Evolutionary conservation across 1,284 basidiomycete species (phyloP).

Genomic region (Sporisorium graminicola): DNA sequence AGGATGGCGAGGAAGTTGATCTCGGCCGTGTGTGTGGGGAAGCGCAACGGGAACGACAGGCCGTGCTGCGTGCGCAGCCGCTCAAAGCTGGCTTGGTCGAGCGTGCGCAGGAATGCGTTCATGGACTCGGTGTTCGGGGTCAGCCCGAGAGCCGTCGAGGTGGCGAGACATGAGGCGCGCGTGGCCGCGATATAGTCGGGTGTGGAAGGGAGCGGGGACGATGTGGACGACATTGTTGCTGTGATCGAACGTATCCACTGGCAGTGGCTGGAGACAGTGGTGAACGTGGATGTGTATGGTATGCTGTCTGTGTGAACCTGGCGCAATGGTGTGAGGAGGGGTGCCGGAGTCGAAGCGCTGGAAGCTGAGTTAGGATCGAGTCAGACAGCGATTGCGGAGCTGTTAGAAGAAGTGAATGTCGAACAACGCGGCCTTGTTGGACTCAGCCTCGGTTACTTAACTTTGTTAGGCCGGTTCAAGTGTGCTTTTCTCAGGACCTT

Average conservation of each 20-base stretch:
- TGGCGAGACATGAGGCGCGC: conserved; percentile 26
- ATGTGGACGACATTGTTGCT: background rate
- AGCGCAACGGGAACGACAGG: conserved; percentile 59
- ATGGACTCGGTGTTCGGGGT: conserved; percentile 33
- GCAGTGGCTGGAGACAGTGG: background rate
- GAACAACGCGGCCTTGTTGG: conserved; percentile 17
- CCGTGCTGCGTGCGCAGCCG: conserved; percentile 52
- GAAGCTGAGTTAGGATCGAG: conserved; percentile 1
- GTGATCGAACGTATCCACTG: background rate
- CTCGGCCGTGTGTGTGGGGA: conserved; percentile 47
- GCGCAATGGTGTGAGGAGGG: too few species aligned
- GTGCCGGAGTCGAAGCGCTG: too few species aligned
- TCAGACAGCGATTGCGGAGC: background rate
- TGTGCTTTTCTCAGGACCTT: background rate
- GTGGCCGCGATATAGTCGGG: conserved; percentile 19
- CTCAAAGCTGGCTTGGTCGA: conserved; percentile 27
- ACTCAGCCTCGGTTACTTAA: conserved; percentile 24
- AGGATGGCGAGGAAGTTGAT: conserved; percentile 63
- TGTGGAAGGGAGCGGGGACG: conserved; percentile 16
- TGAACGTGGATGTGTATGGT: too few species aligned
- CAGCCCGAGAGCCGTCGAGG: conserved; percentile 4
- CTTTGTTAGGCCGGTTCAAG: too few species aligned
- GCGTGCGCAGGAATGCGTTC: conserved; percentile 44
- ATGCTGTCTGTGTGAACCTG: too few species aligned
- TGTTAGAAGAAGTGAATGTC: conserved; percentile 2